Evolutionary conservation across 176 grass and related monocot genomes (phyloP).

Genomic region (Oryza nivara): DNA sequence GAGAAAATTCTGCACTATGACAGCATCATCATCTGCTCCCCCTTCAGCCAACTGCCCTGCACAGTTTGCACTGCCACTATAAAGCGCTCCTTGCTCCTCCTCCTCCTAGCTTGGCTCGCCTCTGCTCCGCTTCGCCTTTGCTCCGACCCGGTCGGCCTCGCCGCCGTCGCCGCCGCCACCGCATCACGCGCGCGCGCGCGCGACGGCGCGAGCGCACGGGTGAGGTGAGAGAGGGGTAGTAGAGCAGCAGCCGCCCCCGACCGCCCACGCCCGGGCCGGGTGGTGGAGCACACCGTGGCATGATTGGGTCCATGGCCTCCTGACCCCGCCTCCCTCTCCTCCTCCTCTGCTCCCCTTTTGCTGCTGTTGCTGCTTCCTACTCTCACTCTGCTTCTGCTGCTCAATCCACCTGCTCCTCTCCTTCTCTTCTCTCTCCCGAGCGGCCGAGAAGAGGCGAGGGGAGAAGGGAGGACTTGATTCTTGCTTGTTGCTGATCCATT

Average conservation of each 20-base stretch:
- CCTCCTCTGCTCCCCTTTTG: slow-evolving; percentile 18
- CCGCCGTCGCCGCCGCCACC: background rate
- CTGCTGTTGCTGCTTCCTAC: slow-evolving; percentile 21
- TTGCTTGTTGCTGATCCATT: background rate
- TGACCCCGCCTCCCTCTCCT: background rate
- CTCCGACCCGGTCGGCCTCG: background rate
- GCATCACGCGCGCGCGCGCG: background rate
- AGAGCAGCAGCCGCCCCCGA: background rate
- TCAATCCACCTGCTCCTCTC: background rate
- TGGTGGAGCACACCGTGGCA: slow-evolving; percentile 50
- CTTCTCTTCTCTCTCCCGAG: background rate
- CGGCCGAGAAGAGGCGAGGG: background rate
- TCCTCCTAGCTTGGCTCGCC: background rate
- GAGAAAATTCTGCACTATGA: background rate
- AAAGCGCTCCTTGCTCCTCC: slow-evolving; percentile 1
- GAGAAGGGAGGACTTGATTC: background rate
- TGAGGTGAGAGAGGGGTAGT: background rate
- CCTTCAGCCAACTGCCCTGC: background rate
- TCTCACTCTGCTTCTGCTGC: slow-evolving; percentile 22
- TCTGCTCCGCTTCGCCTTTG: background rate
- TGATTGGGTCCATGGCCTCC: slow-evolving; percentile 48
- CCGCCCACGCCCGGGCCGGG: background rate
- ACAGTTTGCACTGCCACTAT: slow-evolving; percentile 21
- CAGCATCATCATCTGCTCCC: background rate
- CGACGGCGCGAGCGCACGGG: background rate